phyloP scores from a whole-genome alignment of 148 eudicot genomes.

The Rhododendron griersonianum region DNA sequence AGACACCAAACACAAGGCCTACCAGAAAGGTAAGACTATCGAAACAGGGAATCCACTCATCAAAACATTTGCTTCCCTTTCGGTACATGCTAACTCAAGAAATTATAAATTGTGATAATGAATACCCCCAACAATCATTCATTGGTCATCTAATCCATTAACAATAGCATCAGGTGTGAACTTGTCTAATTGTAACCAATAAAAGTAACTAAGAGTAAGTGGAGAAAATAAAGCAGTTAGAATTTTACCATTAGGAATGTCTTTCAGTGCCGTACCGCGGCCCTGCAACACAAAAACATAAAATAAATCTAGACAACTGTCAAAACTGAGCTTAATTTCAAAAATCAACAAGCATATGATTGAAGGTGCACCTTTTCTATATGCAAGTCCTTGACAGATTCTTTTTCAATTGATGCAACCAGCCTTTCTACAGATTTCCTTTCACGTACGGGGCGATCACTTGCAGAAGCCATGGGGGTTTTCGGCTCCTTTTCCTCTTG shows the following conservation, averaged over 20 bases:
- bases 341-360: not conserved
- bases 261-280: constrained; percentile 76
- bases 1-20: not conserved
- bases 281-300: constrained; percentile 63
- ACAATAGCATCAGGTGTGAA: not conserved
- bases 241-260: constrained; percentile 86
- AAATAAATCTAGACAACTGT: not conserved
- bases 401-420: constrained; percentile 81
- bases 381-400: constrained; percentile 54
- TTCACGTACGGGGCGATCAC: constrained; percentile 87
- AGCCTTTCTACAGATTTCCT: constrained; percentile 93
- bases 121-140: not conserved
- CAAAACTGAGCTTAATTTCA: not conserved
- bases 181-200: not conserved
- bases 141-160: not conserved
- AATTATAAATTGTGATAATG: not conserved
- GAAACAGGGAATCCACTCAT: not conserved
- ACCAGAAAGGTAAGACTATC: not conserved
- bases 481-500: constrained; percentile 41
- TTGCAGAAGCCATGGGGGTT: constrained; percentile 47
- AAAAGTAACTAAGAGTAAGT: not conserved
- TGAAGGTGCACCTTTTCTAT: constrained; percentile 55
- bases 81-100: not conserved
- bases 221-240: not conserved
- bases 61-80: not conserved